These are phyloP conservation scores for Entonaema liquescens DNA, from an alignment of 495 filamentous ascomycete species.

Conservation along the genomic window DNA sequence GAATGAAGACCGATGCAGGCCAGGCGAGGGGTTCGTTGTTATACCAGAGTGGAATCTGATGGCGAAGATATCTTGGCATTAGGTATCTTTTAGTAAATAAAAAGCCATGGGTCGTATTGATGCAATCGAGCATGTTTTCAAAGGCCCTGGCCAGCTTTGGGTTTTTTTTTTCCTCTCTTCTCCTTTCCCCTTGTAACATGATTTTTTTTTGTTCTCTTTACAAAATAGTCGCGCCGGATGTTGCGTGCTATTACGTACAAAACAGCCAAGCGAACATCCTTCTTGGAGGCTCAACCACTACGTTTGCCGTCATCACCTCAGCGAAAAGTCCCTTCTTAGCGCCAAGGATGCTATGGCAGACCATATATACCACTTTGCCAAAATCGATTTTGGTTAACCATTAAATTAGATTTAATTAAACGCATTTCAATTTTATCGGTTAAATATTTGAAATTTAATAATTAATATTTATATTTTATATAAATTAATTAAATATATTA, in stretches of 20 bases:
- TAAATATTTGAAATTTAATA: too few species aligned
- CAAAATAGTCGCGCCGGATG: slow-evolving; percentile 32
- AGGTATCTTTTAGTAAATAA: slow-evolving; percentile 44
- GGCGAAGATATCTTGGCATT: slow-evolving; percentile 41
- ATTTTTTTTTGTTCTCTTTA: slow-evolving; percentile 20
- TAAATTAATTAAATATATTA: too few species aligned
- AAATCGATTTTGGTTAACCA: too few species aligned
- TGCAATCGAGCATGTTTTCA: slow-evolving; percentile 16
- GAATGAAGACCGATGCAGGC: slow-evolving; percentile 16
- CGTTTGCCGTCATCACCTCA: slow-evolving; percentile 32
- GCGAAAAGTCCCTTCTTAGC: slow-evolving; percentile 26
- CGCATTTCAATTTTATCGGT: too few species aligned
- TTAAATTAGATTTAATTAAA: too few species aligned
- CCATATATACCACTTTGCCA: too few species aligned
- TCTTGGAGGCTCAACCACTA: slow-evolving; percentile 34
- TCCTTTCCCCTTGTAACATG: not conserved
- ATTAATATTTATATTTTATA: too few species aligned
- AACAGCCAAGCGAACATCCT: slow-evolving; percentile 38
- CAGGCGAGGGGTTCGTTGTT: slow-evolving; percentile 4
- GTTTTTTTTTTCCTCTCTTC: not conserved
- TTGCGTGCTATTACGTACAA: slow-evolving; percentile 49
- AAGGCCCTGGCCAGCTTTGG: slow-evolving; percentile 30
- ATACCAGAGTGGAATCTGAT: slow-evolving; percentile 32
- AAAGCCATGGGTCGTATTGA: slow-evolving; percentile 19
- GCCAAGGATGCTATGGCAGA: too few species aligned